Percentiles rank a stretch among this genome's conserved stretches.
These are phyloP conservation scores for Neurospora africana DNA, from an alignment of 495 filamentous ascomycete genomes.

Conservation along the genomic window DNA sequence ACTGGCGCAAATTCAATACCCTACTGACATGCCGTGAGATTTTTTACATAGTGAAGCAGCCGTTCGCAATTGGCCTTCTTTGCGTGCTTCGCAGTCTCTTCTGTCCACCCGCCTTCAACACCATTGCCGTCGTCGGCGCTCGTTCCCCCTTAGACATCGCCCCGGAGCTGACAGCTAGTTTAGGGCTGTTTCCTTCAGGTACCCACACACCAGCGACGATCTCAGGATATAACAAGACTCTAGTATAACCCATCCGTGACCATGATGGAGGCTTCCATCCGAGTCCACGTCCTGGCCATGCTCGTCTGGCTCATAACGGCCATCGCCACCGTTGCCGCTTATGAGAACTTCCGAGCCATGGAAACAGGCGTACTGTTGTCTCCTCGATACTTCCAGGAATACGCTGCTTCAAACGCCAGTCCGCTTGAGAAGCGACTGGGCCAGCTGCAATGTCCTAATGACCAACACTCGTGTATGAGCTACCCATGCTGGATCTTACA, in stretches of 20 bases:
- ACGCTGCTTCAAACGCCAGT: slow-evolving; percentile 1
- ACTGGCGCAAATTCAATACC: not conserved
- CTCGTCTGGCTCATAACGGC: not conserved
- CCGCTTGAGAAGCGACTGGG: slow-evolving; percentile 9
- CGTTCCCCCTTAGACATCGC: not conserved
- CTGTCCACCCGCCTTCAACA: not conserved
- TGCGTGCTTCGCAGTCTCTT: not conserved
- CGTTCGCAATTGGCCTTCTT: not conserved
- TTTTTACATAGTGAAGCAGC: not conserved
- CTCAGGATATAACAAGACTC: not conserved
- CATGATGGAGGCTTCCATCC: not conserved
- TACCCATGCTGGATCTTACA: not conserved
- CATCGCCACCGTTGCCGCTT: not conserved
- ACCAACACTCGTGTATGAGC: slow-evolving; percentile 11
- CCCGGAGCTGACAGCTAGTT: not conserved
- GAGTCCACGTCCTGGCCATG: not conserved
- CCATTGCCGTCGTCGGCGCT: not conserved
- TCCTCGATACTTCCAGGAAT: slow-evolving; percentile 6
- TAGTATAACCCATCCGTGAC: not conserved
- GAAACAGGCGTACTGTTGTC: slow-evolving; percentile 11
- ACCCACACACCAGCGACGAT: not conserved
- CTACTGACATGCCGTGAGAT: not conserved
- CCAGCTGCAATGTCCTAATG: not conserved
- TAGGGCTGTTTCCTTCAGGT: not conserved
- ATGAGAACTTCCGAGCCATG: slow-evolving; percentile 7